Base-by-base conservation (phyloP, 202 grass and related monocot species). In the Tripidium arundinaceum region DNA sequence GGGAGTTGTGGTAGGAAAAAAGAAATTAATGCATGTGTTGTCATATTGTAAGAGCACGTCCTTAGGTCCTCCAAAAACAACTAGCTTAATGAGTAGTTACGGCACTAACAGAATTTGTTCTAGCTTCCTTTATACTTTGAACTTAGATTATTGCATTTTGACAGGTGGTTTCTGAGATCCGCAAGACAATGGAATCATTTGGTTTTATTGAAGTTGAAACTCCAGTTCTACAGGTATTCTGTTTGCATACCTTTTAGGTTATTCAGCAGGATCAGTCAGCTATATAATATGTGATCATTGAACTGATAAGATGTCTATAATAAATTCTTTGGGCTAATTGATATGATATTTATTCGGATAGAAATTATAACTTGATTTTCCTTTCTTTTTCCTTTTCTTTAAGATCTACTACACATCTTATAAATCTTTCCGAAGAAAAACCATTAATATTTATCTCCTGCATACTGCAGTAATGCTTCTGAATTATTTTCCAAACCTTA, bases 151-250 rank as follows among this genome's bases (percentile, higher is more conserved):
- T 50, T 84, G n/a, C 29, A 77, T 68, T 77, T 78, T 50, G 43
- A 13, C 80, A 98, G 95, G 89, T 93, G 86, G 84, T 94, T 73
- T 94, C 95, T 82, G 90, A 98, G 81, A 94, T 98, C 78, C 95
- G 95, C 47, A 94, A 91, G 68, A 82, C 95, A 80, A 87, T 98
- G 92, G 95, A 98, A 82, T 98, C 86, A 73, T 94, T 98, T 79
- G 92, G 92, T 84, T 98, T 91, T 73, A 94, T 98, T 62, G 95
- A 98, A 93, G 95, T 98, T 80, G 95, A 98, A 84, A 98, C 95
- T 63, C 95, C 95, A 75, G 95, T 98, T 86, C 77, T 98, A 82
- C 95, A 98, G 95, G 95, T 98, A 72, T 77, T 67, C 12, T 37
- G 66, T 73, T 69, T 75, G 59, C 59, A 85, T 70, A 60, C 50